Conservation (phyloP, 768 basidiomycete genomes). For the Pleurotus cornucopiae region DNA sequence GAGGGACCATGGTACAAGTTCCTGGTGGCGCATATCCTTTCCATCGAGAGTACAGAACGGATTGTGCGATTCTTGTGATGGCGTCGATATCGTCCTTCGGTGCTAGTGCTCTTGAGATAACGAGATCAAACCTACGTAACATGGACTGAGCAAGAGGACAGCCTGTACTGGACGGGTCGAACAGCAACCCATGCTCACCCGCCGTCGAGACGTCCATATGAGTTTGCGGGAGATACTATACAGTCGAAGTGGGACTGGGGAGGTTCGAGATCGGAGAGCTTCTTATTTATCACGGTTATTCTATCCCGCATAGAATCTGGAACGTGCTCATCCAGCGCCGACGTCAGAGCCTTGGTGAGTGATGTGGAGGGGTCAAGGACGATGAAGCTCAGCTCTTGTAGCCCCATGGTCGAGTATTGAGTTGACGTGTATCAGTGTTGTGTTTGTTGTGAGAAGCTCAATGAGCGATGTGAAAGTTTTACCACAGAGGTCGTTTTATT, state of each 20-base stretch:
- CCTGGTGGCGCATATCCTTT: constrained; percentile 24
- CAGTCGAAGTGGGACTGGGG: constrained; percentile 9
- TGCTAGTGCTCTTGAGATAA: constrained; percentile 5
- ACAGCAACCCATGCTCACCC: background rate
- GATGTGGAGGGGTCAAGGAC: constrained; percentile 10
- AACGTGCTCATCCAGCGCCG: constrained; percentile 4
- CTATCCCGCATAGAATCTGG: background rate
- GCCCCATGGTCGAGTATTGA: background rate
- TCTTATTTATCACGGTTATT: constrained; percentile 4
- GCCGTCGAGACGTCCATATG: constrained; percentile 11
- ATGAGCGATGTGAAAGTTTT: too few relatives aligned
- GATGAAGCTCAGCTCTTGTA: constrained; percentile 3
- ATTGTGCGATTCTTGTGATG: constrained; percentile 13
- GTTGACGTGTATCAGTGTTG: too few relatives aligned
- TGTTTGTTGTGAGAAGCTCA: too few relatives aligned
- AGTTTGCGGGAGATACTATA: constrained; percentile 12
- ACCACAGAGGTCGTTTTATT: too few relatives aligned
- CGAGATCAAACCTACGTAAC: constrained; percentile 7
- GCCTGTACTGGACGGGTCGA: too few relatives aligned
- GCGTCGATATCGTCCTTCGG: constrained; percentile 7
- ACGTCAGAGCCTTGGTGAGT: constrained; percentile 4
- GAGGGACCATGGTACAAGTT: constrained; percentile 20
- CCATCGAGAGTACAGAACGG: constrained; percentile 17
- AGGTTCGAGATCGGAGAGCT: constrained; percentile 1
- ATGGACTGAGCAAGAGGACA: too few relatives aligned